A percentile compares a stretch with the other conserved stretches of the same genome.
phyloP scores from a whole-genome alignment of 2,329 filamentous ascomycete species.

The Truncatella angustata region DNA sequence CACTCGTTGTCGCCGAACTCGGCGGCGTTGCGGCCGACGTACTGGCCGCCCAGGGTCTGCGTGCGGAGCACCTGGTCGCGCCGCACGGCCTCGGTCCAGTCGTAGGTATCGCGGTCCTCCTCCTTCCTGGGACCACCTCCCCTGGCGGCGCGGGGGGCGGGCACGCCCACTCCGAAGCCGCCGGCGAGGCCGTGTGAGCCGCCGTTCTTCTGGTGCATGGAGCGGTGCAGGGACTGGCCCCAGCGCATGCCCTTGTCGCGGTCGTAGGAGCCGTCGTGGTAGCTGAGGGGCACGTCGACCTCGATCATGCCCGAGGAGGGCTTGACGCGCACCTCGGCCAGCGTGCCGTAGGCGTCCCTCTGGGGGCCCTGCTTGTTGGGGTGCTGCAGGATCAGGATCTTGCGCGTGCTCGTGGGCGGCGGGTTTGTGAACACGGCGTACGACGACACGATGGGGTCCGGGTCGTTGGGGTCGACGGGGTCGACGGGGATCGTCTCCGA shows the following conservation, averaged over 20 bases:
- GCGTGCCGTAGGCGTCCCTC: slow-evolving; percentile 57
- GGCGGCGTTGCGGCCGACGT: slow-evolving; percentile 55
- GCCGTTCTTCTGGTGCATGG: slow-evolving; percentile 55
- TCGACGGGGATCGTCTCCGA: background rate
- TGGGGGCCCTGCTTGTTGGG: slow-evolving; percentile 66
- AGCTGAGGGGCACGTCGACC: slow-evolving; percentile 83
- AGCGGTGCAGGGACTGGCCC: slow-evolving; percentile 71
- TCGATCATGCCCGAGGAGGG: slow-evolving; percentile 80
- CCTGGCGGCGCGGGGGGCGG: slow-evolving; percentile 31
- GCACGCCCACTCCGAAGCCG: slow-evolving; percentile 65
- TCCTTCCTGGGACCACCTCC: slow-evolving; percentile 32
- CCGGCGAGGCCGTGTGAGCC: slow-evolving; percentile 70
- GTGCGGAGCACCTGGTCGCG: slow-evolving; percentile 72
- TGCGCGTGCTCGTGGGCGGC: slow-evolving; percentile 56
- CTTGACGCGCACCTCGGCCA: slow-evolving; percentile 79
- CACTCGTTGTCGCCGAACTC: slow-evolving; percentile 53
- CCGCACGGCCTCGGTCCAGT: slow-evolving; percentile 67
- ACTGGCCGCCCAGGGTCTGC: slow-evolving; percentile 84
- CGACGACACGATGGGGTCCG: slow-evolving; percentile 68
- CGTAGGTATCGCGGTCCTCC: slow-evolving; percentile 42
- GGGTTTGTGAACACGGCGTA: slow-evolving; percentile 90
- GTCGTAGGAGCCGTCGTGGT: slow-evolving; percentile 70
- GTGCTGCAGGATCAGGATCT: slow-evolving; percentile 84
- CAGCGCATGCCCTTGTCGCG: slow-evolving; percentile 77
- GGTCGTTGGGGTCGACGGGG: slow-evolving; percentile 35